These are phyloP conservation scores for Diaporthe caulivora DNA, from an alignment of 2,329 filamentous ascomycete species.

Conservation along the genomic window DNA sequence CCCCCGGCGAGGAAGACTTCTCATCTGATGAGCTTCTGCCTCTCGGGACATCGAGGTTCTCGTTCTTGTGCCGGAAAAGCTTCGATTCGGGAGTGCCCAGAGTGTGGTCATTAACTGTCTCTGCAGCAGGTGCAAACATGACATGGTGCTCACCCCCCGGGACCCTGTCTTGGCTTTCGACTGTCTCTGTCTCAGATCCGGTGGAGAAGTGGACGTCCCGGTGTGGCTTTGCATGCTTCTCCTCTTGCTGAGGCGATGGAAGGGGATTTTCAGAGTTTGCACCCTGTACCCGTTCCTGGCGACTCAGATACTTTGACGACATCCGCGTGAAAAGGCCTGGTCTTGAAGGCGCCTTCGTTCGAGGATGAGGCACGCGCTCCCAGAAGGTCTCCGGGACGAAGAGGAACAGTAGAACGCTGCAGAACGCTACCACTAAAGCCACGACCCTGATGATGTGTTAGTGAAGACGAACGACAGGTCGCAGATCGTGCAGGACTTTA, in stretches of 20 bases:
- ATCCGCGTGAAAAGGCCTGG: slow-evolving; percentile 58
- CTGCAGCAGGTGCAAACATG: slow-evolving; percentile 62
- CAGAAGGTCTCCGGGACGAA: slow-evolving; percentile 97
- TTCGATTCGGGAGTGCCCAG: not conserved
- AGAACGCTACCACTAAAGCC: slow-evolving; percentile 81
- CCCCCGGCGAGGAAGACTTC: not conserved
- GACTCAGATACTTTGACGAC: slow-evolving; percentile 55
- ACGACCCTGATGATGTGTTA: slow-evolving; percentile 72
- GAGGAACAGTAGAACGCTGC: slow-evolving; percentile 80
- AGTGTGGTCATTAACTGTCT: slow-evolving; percentile 27
- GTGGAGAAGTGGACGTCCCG: slow-evolving; percentile 40
- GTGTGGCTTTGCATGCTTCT: slow-evolving; percentile 40
- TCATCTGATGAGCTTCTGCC: slow-evolving; percentile 5
- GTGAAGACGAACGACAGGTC: no score
- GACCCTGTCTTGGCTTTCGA: not conserved
- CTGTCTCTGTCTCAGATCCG: slow-evolving; percentile 15
- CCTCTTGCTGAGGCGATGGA: slow-evolving; percentile 22
- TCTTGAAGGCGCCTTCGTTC: slow-evolving; percentile 50
- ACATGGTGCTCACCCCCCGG: slow-evolving; percentile 59
- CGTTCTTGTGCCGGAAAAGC: not conserved
- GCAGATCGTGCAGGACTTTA: slow-evolving; percentile 52
- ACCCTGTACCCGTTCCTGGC: not conserved
- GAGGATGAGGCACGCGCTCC: slow-evolving; percentile 79
- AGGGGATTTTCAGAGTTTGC: not conserved
- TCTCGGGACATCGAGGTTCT: slow-evolving; percentile 23